These are phyloP conservation scores for Alternaria tenuissima DNA, from an alignment of 2,329 filamentous ascomycete genomes.

Conservation along the genomic window DNA sequence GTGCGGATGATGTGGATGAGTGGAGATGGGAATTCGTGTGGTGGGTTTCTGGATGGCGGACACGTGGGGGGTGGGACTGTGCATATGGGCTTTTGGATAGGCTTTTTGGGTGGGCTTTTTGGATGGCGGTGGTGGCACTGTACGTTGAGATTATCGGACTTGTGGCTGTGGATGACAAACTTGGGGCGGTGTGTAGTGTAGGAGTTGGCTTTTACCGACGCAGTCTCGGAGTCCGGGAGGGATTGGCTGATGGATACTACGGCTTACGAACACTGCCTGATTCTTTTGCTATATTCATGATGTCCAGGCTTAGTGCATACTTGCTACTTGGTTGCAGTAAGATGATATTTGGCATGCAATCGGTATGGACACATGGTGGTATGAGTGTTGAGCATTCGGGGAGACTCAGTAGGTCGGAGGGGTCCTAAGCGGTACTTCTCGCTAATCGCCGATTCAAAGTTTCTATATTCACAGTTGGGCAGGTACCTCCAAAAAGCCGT, in stretches of 20 bases:
- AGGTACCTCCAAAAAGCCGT: slow-evolving; percentile 2
- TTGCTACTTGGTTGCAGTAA: not conserved
- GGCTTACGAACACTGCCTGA: not conserved
- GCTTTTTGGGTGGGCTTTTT: not conserved
- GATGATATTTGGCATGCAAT: not conserved
- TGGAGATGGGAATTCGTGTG: not conserved
- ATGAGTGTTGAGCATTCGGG: not conserved
- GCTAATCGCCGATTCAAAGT: not conserved
- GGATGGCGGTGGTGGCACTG: not conserved
- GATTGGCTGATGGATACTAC: not conserved
- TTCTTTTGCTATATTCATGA: not conserved
- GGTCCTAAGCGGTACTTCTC: not conserved
- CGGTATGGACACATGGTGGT: not conserved
- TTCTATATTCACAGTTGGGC: not conserved
- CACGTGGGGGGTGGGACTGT: not conserved
- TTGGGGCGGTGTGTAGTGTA: not conserved
- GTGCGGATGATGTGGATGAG: not conserved
- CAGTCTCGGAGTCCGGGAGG: not conserved
- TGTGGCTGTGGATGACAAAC: not conserved
- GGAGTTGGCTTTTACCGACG: not conserved
- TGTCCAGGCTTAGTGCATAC: not conserved
- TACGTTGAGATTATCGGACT: not conserved
- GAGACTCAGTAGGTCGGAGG: not conserved
- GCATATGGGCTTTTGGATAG: not conserved
- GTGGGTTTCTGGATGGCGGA: not conserved